Evolutionary conservation across 257 asterid genomes (phyloP), one percentile per base, ranked within the genome.

Genomic region (Ballota nigra): DNA sequence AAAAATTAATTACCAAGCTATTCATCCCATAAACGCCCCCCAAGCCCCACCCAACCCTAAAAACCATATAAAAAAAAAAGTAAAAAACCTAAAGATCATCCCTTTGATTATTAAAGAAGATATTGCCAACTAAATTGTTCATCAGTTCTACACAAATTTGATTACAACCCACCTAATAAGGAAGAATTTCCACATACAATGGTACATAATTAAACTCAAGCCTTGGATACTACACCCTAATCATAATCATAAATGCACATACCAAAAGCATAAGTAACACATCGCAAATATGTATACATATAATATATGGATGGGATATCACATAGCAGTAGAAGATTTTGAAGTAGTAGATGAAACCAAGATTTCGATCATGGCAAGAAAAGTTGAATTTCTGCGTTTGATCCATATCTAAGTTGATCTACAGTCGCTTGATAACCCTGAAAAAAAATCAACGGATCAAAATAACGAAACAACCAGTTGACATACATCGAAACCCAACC

Each of bases 261-360:
- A 60, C 34, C 52, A 16, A 29, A 20, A 20, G 19, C 58, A 67
- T 51, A 79, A 86, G 91, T 82, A 87, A 84, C 88, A 84, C 74
- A 61, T 15, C 29, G n/a, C 13, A 51, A 5, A 16, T 10, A 29
- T 29, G 40, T 4, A 57, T 24, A 8, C 24, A 53, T 8, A 8
- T 3, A 2, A 51, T 1, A 2, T 52, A 19, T 20, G 20, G 9
- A 13, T 4, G 38, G 16, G 43, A 12, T 47, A 51, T 29, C n/a
- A 51, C 60, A 49, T 80, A 87, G 95, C 90, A 26, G 58, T 80
- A 74, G 78, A 80, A 70, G 85, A 66, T 69, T 86, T 76, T 62
- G 86, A 56, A 74, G 81, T 29, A 71, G 77, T 77, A 51, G 88
- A 63, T 4, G 74, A 66, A 68, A 84, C 72, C 34, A 40, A 53